Percentiles rank a stretch among this genome's conserved stretches.
Conservation (phyloP, 1,284 basidiomycete genomes). For the Melampsora occidentalis region DNA sequence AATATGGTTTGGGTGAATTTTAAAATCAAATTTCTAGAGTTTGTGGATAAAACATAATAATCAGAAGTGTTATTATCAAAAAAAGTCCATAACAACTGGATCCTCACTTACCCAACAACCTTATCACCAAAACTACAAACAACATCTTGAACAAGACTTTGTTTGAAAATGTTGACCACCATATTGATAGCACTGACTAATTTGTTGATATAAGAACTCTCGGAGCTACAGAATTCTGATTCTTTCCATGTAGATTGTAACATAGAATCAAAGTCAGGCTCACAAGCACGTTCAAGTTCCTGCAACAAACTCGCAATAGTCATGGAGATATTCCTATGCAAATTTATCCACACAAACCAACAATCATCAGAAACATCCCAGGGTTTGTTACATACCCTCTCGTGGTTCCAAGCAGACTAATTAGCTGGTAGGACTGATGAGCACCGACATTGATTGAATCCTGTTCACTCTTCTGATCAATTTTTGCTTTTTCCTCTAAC, state of each 20-base stretch:
- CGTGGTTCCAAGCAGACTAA: too few species aligned
- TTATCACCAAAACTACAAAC: conserved; percentile 87
- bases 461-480: too few species aligned
- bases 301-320: conserved; percentile 73
- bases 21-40: conserved; percentile 67
- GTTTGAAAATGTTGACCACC: conserved; percentile 66
- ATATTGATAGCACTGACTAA: conserved; percentile 66
- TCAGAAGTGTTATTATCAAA: too few species aligned
- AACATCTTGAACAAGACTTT: conserved; percentile 79
- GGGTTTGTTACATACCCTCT: too few species aligned
- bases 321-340: conserved; percentile 61
- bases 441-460: too few species aligned
- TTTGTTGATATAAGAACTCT: conserved; percentile 74
- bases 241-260: conserved; percentile 72
- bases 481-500: too few species aligned
- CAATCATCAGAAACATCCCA: neutral
- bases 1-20: conserved; percentile 84
- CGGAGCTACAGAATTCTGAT: conserved; percentile 65
- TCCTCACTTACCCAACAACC: conserved; percentile 66
- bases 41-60: too few species aligned
- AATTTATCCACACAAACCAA: neutral
- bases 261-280: conserved; percentile 71
- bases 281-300: conserved; percentile 76
- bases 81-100: neutral
- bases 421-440: too few species aligned